A percentile compares a stretch with the other conserved stretches of the same genome.
Evolutionary conservation across 345 rosid genomes (phyloP).

Genomic region (Lepidium didymum): DNA sequence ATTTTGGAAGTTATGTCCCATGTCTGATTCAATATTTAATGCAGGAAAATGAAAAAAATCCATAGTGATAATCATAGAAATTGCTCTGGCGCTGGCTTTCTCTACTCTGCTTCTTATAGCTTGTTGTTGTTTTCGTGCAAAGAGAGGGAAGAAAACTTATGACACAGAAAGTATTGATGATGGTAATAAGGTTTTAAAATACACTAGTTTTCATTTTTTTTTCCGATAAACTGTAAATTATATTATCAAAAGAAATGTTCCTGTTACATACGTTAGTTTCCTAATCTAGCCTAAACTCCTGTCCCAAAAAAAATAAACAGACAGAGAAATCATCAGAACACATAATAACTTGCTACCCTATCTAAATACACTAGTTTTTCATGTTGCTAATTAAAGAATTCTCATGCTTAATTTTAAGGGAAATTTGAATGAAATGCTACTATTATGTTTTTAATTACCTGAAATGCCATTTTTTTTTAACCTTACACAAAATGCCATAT

Average conservation of each 20-base stretch:
- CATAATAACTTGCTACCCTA: no score
- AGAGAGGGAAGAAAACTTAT: background rate
- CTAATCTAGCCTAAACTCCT: no score
- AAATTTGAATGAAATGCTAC: no score
- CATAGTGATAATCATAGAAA: conserved; percentile 16
- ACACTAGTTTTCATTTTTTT: background rate
- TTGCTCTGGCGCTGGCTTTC: conserved; percentile 17
- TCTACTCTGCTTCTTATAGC: background rate
- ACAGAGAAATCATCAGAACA: no score
- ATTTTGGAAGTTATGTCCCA: background rate
- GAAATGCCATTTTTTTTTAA: no score
- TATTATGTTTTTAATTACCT: no score
- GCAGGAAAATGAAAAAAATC: conserved; percentile 21
- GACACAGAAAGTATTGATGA: background rate
- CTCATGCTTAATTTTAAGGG: background rate
- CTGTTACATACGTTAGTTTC: no score
- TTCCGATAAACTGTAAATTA: no score
- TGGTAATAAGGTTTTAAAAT: background rate
- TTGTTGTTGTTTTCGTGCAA: background rate
- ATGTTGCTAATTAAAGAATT: background rate
- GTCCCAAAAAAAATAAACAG: no score
- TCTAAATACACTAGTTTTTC: background rate
- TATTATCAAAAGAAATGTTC: no score
- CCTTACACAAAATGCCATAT: no score
- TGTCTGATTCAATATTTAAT: background rate